Conservation (phyloP, 768 basidiomycete species). For the Pholiota molesta region DNA sequence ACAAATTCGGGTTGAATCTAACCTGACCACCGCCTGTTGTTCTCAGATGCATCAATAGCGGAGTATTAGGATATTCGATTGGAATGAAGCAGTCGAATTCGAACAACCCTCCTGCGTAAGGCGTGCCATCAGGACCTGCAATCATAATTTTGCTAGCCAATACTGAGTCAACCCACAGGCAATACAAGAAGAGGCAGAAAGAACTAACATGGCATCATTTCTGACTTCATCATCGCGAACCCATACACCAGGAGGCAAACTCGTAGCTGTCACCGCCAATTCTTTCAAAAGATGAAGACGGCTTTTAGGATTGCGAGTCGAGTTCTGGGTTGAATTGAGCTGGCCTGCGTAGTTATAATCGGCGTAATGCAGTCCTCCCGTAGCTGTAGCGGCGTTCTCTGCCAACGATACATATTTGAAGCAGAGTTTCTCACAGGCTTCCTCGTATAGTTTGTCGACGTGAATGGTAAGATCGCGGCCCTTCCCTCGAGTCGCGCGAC, state of each 20-base stretch:
- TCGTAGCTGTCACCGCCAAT: slow-evolving; percentile 57
- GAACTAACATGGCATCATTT: slow-evolving; percentile 55
- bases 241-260: slow-evolving; percentile 59
- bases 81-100: slow-evolving; percentile 64
- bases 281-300: slow-evolving; percentile 58
- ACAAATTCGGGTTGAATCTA: slow-evolving; percentile 61
- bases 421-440: slow-evolving; percentile 49
- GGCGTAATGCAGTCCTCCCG: slow-evolving; percentile 28
- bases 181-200: slow-evolving; percentile 2
- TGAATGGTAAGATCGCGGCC: slow-evolving; percentile 33
- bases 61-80: slow-evolving; percentile 47
- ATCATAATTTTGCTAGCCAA: slow-evolving; percentile 53
- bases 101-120: slow-evolving; percentile 56
- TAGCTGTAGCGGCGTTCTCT: slow-evolving; percentile 13
- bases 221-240: slow-evolving; percentile 59
- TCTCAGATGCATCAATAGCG: slow-evolving; percentile 52
- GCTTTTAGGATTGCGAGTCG: slow-evolving; percentile 47
- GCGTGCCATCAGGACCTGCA: slow-evolving; percentile 58
- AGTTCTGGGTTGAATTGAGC: slow-evolving; percentile 34
- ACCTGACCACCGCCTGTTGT: slow-evolving; percentile 55
- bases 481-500: slow-evolving; percentile 27
- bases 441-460: slow-evolving; percentile 42
- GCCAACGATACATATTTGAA: slow-evolving; percentile 46
- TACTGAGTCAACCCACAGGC: slow-evolving; percentile 12
- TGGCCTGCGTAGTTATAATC: slow-evolving; percentile 38